Conservation (phyloP, 345 rosid species). For the Eucalyptus camaldulensis region DNA sequence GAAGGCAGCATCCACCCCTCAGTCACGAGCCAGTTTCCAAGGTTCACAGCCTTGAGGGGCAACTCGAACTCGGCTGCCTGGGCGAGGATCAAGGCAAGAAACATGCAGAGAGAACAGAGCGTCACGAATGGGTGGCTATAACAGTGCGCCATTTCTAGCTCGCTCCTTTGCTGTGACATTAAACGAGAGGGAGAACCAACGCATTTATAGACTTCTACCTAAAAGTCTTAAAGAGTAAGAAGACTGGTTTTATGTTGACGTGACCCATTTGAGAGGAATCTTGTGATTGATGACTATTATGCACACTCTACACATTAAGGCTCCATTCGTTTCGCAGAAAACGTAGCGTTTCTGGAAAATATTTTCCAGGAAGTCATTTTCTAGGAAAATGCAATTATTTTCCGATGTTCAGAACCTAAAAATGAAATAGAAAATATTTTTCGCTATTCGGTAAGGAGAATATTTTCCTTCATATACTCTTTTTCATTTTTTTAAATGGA, state of each 20-base stretch:
- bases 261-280: background rate
- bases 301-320: background rate
- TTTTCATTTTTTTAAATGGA: too few relatives aligned
- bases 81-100: background rate
- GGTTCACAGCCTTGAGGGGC: constrained; percentile 4
- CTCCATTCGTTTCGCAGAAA: fast-evolving
- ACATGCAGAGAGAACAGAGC: background rate
- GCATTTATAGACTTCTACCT: background rate
- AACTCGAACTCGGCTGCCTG: background rate
- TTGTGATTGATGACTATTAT: background rate
- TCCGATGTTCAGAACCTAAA: fast-evolving
- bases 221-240: background rate
- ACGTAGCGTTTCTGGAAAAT: fast-evolving
- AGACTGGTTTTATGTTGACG: background rate
- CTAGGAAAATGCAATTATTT: fast-evolving
- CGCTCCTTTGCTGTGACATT: background rate
- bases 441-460: fast-evolving
- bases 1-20: background rate
- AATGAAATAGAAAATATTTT: too few relatives aligned
- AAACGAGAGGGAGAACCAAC: background rate
- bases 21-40: constrained; percentile 8
- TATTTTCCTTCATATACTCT: too few relatives aligned
- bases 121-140: background rate
- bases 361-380: fast-evolving
- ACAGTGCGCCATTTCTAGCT: background rate